phyloP scores from a whole-genome alignment of 2,329 filamentous ascomycete species.

The Penicillium verrucosum region DNA sequence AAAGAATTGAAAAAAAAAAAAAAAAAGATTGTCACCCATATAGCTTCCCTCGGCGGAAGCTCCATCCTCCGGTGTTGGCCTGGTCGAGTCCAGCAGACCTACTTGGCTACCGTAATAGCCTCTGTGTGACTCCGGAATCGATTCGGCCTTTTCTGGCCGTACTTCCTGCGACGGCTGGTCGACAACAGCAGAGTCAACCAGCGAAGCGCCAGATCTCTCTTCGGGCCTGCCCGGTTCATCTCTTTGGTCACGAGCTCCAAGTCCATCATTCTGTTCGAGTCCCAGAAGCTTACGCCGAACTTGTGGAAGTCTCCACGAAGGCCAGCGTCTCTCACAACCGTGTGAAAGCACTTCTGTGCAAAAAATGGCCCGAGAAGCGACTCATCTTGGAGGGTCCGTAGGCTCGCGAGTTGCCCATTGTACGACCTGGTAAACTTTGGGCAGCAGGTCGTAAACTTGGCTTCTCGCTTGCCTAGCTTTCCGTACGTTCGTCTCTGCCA shows the following conservation, averaged over 20 bases:
- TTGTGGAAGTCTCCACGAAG: neutral
- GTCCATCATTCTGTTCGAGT: rapidly evolving
- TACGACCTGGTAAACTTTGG: rapidly evolving
- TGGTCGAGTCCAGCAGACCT: neutral
- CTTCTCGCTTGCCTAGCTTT: neutral
- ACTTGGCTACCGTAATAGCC: neutral
- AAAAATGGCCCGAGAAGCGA: neutral
- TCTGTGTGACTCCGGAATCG: neutral
- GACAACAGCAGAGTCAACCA: neutral
- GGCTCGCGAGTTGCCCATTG: rapidly evolving
- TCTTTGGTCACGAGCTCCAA: neutral
- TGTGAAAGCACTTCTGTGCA: neutral
- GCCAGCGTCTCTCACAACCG: neutral
- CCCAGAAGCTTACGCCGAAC: neutral
- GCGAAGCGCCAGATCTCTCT: neutral
- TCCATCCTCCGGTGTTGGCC: neutral
- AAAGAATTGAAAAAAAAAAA: neutral
- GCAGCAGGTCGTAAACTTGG: neutral
- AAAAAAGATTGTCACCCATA: neutral
- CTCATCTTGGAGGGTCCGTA: neutral
- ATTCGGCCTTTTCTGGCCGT: no score
- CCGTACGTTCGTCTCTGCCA: rapidly evolving
- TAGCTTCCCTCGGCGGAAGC: neutral
- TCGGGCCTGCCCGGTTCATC: neutral
- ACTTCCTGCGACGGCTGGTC: no score